A percentile compares a stretch with the other conserved stretches of the same genome.
These are phyloP conservation scores for Rhizopus stolonifer DNA, from an alignment of 371 early-diverging fungal genomes.

Conservation along the genomic window DNA sequence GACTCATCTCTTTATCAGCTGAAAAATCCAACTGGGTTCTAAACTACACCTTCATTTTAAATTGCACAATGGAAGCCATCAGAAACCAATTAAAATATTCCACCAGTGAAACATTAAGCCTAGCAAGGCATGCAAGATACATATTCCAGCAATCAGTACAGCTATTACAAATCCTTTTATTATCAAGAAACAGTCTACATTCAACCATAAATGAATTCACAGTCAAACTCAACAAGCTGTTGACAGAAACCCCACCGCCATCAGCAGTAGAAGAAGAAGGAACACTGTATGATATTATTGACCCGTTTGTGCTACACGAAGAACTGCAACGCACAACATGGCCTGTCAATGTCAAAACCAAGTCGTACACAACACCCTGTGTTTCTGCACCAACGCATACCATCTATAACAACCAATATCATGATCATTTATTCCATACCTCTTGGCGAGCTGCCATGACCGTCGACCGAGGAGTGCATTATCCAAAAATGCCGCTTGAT, in stretches of 20 bases:
- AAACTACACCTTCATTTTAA: constrained; percentile 10
- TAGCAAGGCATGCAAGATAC: constrained; percentile 33
- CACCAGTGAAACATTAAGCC: constrained; percentile 9
- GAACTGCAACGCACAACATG: constrained; percentile 2
- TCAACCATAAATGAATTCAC: constrained; percentile 24
- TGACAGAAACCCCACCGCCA: constrained; percentile 10
- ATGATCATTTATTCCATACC: constrained; percentile 11
- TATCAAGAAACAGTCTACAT: constrained; percentile 6
- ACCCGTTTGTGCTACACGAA: constrained; percentile 22
- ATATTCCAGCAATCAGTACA: constrained; percentile 44
- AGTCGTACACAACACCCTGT: background rate
- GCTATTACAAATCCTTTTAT: background rate
- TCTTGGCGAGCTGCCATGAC: constrained; percentile 16
- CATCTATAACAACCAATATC: background rate
- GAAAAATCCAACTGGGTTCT: constrained; percentile 15
- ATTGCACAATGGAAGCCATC: constrained; percentile 19
- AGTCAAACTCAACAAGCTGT: constrained; percentile 12
- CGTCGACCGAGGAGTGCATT: constrained; percentile 10
- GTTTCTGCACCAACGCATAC: background rate
- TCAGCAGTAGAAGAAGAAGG: background rate
- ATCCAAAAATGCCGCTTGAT: constrained; percentile 11
- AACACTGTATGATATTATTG: constrained; percentile 17
- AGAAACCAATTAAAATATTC: constrained; percentile 17
- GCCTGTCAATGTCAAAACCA: constrained; percentile 1
- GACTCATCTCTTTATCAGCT: constrained; percentile 4